Percentiles rank a stretch among this genome's conserved stretches.
phyloP scores from a whole-genome alignment of 352 stramenopile species.

The Bremia lactucae region DNA sequence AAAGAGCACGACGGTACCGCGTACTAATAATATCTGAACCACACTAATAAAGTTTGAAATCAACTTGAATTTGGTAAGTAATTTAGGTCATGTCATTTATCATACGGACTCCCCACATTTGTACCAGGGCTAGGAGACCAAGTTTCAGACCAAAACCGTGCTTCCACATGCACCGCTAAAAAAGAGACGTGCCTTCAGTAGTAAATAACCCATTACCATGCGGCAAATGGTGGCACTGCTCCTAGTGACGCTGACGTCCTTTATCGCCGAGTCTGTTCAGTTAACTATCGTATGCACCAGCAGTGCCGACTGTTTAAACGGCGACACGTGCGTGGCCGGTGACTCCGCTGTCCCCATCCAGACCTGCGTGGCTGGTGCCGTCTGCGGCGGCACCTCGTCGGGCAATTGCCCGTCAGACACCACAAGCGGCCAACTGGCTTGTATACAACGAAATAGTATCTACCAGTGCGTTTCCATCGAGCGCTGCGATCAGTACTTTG shows the following conservation, averaged over 20 bases:
- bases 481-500: constrained; percentile 65
- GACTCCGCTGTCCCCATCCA: constrained; percentile 50
- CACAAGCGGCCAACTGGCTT: constrained; percentile 52
- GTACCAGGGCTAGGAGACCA: too few species aligned
- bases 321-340: constrained; percentile 64
- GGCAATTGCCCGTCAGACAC: constrained; percentile 55
- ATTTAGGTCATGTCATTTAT: too few species aligned
- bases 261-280: constrained; percentile 2
- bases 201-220: constrained; percentile 8
- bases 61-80: too few species aligned
- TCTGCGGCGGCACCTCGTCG: constrained; percentile 33
- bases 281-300: constrained; percentile 45
- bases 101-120: too few species aligned
- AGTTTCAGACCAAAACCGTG: too few species aligned
- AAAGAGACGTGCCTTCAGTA: background rate
- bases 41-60: too few species aligned
- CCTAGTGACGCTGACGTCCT: constrained; percentile 8
- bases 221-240: constrained; percentile 7
- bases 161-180: too few species aligned
- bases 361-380: constrained; percentile 47
- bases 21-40: too few species aligned
- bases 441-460: constrained; percentile 48
- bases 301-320: constrained; percentile 48
- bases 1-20: too few species aligned
- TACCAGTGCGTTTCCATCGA: constrained; percentile 78